A percentile compares a stretch with the other conserved stretches of the same genome.
Evolutionary conservation across 805 yeast species (phyloP).

Genomic region (Candida glaebosa): DNA sequence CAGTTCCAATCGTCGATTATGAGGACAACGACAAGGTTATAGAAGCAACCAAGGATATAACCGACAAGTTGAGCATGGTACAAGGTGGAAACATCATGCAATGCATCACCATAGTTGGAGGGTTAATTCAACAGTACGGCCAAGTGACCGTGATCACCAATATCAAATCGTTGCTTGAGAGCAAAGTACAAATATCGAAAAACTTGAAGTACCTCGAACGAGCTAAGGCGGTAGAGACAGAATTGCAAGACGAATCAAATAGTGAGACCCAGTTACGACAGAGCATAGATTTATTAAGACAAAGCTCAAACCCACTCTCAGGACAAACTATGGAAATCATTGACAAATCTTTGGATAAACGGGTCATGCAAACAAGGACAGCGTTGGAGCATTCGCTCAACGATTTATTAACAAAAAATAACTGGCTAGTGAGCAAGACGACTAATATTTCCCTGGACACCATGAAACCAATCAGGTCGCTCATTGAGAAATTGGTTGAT

Average conservation of each 20-base stretch:
- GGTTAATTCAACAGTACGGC: background rate
- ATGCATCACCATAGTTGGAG: conserved; percentile 8
- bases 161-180: background rate
- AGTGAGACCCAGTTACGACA: background rate
- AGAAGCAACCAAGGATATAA: background rate
- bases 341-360: background rate
- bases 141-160: background rate
- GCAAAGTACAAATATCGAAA: background rate
- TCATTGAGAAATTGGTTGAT: conserved; percentile 17
- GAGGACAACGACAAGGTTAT: background rate
- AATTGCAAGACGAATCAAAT: background rate
- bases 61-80: background rate
- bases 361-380: conserved; percentile 6
- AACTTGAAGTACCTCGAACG: background rate
- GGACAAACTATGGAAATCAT: background rate
- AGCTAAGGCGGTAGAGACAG: background rate
- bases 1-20: background rate
- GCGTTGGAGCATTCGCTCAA: conserved; percentile 12
- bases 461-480: conserved; percentile 6
- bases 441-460: conserved; percentile 10
- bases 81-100: conserved; percentile 1
- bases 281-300: background rate
- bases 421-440: conserved; percentile 22
- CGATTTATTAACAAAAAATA: conserved; percentile 11
- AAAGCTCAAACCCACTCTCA: background rate